These are phyloP conservation scores for Aristolochia fimbriata DNA, from an alignment of 164 flowering plant species.

Conservation along the genomic window DNA sequence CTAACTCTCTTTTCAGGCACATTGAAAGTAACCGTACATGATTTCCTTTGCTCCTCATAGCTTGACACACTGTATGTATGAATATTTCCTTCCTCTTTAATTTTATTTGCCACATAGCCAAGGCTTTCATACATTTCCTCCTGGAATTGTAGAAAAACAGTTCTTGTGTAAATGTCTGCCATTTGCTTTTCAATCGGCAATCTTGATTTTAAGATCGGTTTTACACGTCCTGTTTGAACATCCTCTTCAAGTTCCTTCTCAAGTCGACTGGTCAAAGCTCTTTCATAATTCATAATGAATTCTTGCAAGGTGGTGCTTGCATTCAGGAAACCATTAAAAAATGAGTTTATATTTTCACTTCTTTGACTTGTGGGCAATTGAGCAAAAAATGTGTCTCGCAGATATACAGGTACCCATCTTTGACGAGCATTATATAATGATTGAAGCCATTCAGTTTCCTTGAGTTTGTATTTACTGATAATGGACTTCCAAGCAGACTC, in stretches of 20 bases:
- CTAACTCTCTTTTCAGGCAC: conserved; percentile 6
- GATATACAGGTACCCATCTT: conserved; percentile 14
- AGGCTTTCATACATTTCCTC: conserved; percentile 14
- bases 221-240: conserved; percentile 7
- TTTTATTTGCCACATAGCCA: conserved; percentile 8
- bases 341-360: conserved; percentile 10
- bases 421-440: conserved; percentile 8
- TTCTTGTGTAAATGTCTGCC: conserved; percentile 11
- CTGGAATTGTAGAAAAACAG: conserved; percentile 10
- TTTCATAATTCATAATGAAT: conserved; percentile 7
- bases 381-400: conserved; percentile 12
- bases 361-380: conserved; percentile 3
- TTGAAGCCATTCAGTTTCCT: conserved; percentile 12
- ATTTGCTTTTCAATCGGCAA: conserved; percentile 13
- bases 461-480: conserved; percentile 5
- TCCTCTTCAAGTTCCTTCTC: conserved; percentile 12
- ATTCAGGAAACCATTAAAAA: conserved; percentile 8
- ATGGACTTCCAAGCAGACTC: conserved; percentile 11
- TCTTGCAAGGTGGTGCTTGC: conserved; percentile 10
- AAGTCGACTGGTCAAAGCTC: conserved; percentile 5
- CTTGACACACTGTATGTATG: conserved; percentile 8
- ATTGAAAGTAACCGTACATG: conserved; percentile 7
- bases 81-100: conserved; percentile 8
- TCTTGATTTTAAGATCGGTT: conserved; percentile 8
- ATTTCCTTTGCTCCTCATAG: conserved; percentile 7